Conservation (phyloP, 106 monocot genomes). For the Dioscorea zingiberensis region DNA sequence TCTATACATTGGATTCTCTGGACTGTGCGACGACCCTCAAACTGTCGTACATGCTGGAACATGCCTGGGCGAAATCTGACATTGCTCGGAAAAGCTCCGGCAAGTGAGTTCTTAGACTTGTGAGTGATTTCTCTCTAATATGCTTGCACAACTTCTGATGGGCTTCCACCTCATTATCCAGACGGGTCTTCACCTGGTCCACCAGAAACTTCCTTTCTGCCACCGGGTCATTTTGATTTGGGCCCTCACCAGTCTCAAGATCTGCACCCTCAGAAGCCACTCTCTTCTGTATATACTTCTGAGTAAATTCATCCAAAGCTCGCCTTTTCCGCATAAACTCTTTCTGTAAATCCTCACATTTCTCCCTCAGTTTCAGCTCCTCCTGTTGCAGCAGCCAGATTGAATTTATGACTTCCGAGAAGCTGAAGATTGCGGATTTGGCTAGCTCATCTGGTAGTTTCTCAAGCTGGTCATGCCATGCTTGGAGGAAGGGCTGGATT, state of each 20-base stretch:
- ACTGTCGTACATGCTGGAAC: conserved; percentile 48
- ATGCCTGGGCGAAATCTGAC: conserved; percentile 40
- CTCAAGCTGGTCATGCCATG: conserved; percentile 73
- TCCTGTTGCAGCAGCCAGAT: conserved; percentile 56
- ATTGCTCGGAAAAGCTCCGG: conserved; percentile 75
- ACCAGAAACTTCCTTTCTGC: conserved; percentile 34
- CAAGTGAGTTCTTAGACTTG: conserved; percentile 53
- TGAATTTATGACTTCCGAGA: conserved; percentile 48
- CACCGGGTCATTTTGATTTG: conserved; percentile 39
- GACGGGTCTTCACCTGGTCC: conserved; percentile 35
- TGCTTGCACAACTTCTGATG: conserved; percentile 46
- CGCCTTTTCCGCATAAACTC: conserved; percentile 32
- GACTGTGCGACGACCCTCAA: conserved; percentile 21
- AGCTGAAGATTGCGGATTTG: conserved; percentile 36
- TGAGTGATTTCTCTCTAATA: conserved; percentile 68
- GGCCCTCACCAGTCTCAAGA: conserved; percentile 17
- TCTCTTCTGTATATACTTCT: conserved; percentile 23
- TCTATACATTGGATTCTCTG: no score
- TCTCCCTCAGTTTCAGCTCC: conserved; percentile 58
- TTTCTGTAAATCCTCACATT: conserved; percentile 43
- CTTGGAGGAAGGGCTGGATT: conserved; percentile 49
- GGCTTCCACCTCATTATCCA: conserved; percentile 40
- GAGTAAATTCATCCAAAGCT: conserved; percentile 63
- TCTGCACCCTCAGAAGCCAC: conserved; percentile 13
- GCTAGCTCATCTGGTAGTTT: conserved; percentile 58